Evolutionary conservation across 2,329 filamentous ascomycete species (phyloP).

Genomic region (Lecanicillium sp.): DNA sequence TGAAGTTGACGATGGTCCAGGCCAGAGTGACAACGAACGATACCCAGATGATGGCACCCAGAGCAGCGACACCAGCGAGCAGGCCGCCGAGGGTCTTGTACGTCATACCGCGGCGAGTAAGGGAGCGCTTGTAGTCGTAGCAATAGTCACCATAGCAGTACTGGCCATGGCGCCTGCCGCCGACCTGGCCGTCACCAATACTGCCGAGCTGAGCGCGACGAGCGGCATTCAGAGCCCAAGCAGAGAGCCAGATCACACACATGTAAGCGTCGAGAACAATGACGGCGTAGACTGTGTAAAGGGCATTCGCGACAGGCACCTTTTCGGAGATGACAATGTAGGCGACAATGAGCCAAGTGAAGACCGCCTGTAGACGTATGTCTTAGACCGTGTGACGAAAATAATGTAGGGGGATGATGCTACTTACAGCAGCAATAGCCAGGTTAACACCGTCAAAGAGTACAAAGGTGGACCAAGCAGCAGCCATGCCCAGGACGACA

Average conservation of each 20-base stretch:
- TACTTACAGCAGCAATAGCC: conserved; percentile 27
- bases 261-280: conserved; percentile 38
- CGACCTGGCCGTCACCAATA: background rate
- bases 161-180: background rate
- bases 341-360: conserved; percentile 39
- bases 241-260: conserved; percentile 42
- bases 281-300: conserved; percentile 41
- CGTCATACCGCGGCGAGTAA: conserved; percentile 4
- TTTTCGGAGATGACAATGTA: conserved; percentile 39
- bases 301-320: conserved; percentile 25
- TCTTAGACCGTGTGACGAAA: conserved; percentile 11
- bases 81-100: conserved; percentile 4
- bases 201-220: conserved; percentile 2
- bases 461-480: conserved; percentile 9
- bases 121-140: conserved; percentile 2
- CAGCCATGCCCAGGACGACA: conserved; percentile 38
- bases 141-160: conserved; percentile 21
- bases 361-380: conserved; percentile 30
- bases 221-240: conserved; percentile 20
- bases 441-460: conserved; percentile 22
- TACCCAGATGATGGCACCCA: conserved; percentile 38
- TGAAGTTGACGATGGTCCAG: conserved; percentile 30
- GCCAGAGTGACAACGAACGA: conserved; percentile 33
- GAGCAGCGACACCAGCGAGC: conserved; percentile 35
- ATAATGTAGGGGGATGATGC: background rate